Conservation (phyloP, 768 basidiomycete species). For the Exidia glandulosa region DNA sequence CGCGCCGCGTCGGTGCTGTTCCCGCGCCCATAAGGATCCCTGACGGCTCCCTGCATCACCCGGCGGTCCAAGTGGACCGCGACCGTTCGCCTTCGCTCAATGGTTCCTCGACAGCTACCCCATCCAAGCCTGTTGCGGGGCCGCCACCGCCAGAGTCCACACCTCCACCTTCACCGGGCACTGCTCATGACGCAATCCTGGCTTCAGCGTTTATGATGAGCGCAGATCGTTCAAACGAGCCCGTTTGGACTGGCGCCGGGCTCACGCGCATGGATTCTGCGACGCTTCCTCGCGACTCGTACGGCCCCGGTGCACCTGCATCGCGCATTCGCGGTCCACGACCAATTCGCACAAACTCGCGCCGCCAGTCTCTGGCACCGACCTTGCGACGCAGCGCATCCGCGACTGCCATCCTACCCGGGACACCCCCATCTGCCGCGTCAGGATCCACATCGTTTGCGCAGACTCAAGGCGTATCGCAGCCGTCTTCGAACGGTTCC, state of each 20-base stretch:
- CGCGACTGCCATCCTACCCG: neutral
- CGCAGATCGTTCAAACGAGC: neutral
- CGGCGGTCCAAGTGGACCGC: neutral
- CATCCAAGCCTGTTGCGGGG: neutral
- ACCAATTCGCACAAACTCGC: neutral
- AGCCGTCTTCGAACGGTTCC: neutral
- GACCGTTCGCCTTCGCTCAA: neutral
- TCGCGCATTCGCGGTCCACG: neutral
- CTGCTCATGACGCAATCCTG: neutral
- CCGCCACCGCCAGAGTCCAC: neutral
- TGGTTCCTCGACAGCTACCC: neutral
- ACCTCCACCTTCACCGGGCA: neutral
- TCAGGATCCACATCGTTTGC: too few relatives aligned
- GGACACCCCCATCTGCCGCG: neutral
- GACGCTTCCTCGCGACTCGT: constrained; percentile 42
- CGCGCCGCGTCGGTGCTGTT: neutral
- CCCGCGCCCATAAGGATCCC: neutral
- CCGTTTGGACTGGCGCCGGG: constrained; percentile 18
- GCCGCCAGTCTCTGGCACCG: neutral
- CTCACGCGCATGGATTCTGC: constrained; percentile 59
- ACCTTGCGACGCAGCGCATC: neutral
- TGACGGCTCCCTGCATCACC: neutral
- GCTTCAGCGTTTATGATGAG: neutral
- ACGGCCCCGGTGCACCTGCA: neutral
- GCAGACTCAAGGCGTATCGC: too few relatives aligned